phyloP scores from a whole-genome alignment of 2,329 filamentous ascomycete genomes.

The Beauveria australis region DNA sequence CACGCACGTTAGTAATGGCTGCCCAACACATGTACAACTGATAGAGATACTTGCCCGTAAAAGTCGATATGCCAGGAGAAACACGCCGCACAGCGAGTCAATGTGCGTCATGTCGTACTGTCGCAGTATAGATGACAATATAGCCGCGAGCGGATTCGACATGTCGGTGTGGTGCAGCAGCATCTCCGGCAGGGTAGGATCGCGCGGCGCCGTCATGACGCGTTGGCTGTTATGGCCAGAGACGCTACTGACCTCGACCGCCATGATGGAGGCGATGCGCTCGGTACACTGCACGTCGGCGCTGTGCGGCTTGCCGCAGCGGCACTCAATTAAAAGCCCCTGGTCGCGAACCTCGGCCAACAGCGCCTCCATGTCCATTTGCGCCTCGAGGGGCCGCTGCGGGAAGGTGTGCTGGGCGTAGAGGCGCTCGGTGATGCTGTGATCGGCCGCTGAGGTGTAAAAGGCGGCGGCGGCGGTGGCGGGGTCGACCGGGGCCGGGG shows the following conservation, averaged over 20 bases:
- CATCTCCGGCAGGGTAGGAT: constrained; percentile 18
- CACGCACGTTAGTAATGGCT: not conserved
- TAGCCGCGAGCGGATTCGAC: constrained; percentile 16
- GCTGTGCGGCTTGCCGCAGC: constrained; percentile 19
- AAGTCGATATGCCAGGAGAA: constrained; percentile 18
- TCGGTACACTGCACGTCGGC: constrained; percentile 18
- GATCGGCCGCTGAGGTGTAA: not conserved
- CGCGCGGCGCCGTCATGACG: constrained; percentile 16
- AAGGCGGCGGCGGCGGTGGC: not conserved
- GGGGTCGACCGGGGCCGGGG: constrained; percentile 11
- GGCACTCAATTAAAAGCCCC: constrained; percentile 16
- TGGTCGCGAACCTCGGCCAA: not conserved
- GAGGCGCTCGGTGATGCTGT: not conserved
- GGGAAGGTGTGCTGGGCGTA: not conserved
- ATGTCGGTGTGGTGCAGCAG: constrained; percentile 17
- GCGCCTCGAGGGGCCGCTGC: not conserved
- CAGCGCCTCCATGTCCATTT: not conserved
- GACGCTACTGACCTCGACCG: constrained; percentile 19
- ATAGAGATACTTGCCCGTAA: constrained; percentile 15
- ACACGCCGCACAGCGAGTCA: constrained; percentile 19
- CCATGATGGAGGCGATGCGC: constrained; percentile 18
- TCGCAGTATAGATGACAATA: constrained; percentile 17
- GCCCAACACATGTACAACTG: not conserved
- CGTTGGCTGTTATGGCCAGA: constrained; percentile 15
- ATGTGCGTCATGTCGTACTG: constrained; percentile 18